Base-by-base conservation (phyloP, 108 stramenopile species). In the Heterococcus sp. region DNA sequence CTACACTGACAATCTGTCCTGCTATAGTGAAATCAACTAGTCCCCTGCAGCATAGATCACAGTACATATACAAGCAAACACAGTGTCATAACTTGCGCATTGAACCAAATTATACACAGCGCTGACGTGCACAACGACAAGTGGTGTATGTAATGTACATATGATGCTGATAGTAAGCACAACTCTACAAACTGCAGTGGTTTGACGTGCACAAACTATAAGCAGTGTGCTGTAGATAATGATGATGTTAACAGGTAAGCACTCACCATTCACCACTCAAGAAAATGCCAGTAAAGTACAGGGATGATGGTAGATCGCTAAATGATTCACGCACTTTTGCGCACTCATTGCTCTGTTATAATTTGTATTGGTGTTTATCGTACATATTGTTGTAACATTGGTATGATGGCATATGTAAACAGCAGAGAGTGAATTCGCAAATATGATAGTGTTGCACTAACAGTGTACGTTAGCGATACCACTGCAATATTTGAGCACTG, bases 1-100 rank as follows among this genome's bases (percentile, higher is more conserved):
- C 90, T 71, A 92, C 73, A 71, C 93, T 93, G 11, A 94, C 89
- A 30, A 94, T 75, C 30, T 91, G 90, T 1, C 94, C 94, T 65
- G 87, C 87, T 92, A 92, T 93, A 21, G 93, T 95, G 72, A 95
- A 95, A 78, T 95, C 94, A n/a, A 94, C 89, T 34, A 94, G 46
- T n/a, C n/a, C n/a, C n/a, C n/a, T n/a, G n/a, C n/a, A n/a, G n/a
- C n/a, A n/a, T n/a, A n/a, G n/a, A n/a, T n/a, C n/a, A n/a, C n/a
- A n/a, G n/a, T n/a, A n/a, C n/a, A n/a, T n/a, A n/a, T n/a, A n/a
- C n/a, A n/a, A n/a, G n/a, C n/a, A n/a, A n/a, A n/a, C n/a, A n/a
- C n/a, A n/a, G n/a, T n/a, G n/a, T n/a, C n/a, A n/a, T n/a, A n/a
- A n/a, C n/a, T n/a, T n/a, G n/a, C n/a, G n/a, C n/a, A n/a, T n/a